Base-by-base conservation (phyloP, 768 basidiomycete genomes). In the Tubosaeta sp. region DNA sequence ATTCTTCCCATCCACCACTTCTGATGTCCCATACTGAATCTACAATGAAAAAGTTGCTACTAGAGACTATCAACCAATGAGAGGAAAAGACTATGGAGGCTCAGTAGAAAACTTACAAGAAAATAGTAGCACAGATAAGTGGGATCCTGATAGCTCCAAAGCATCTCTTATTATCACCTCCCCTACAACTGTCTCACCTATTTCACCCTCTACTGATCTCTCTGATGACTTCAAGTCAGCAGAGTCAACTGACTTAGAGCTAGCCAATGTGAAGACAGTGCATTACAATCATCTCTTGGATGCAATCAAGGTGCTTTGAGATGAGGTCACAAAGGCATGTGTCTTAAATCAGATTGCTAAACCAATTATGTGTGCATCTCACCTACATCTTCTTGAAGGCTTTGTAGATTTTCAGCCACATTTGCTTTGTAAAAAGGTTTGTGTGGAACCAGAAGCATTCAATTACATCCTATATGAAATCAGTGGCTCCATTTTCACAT, bases 391-490 rank as follows among this genome's bases (percentile, higher is more conserved):
- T 1, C 56, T 51, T 1, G 16, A 34, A 0, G 24, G 51, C 16
- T 57, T 51, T 44, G 49, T 43, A 24, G 24, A 25, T 0, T 14
- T 60, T 18, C 21, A 11, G 25, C 25, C 25, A 27, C 59, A 66
- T 25, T 36, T 57, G 0, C 73, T 72, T 45, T 49, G 57, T 1
- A 49, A 45, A 2, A 65, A 67, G 34, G 53, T 70, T 6, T 54
- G 54, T 6, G 54, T 68, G 1, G 35, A 52, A 4, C 64, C 66
- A 9, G 29, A 46, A 0, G 59, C 59, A 1, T 73, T 71, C 18
- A 57, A 70, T 21, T 34, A 6, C 1, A 59, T 64, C 2, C 22
- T 68, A 0, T 24, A 46, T 2, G 18, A 43, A 0, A 68, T 72
- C 25, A 44, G 60, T 12, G 40, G 49, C 35, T 51, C 11, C 13